A percentile compares a stretch with the other conserved stretches of the same genome.
These are phyloP conservation scores for Citrus maxima DNA, from an alignment of 345 rosid genomes.

Conservation along the genomic window DNA sequence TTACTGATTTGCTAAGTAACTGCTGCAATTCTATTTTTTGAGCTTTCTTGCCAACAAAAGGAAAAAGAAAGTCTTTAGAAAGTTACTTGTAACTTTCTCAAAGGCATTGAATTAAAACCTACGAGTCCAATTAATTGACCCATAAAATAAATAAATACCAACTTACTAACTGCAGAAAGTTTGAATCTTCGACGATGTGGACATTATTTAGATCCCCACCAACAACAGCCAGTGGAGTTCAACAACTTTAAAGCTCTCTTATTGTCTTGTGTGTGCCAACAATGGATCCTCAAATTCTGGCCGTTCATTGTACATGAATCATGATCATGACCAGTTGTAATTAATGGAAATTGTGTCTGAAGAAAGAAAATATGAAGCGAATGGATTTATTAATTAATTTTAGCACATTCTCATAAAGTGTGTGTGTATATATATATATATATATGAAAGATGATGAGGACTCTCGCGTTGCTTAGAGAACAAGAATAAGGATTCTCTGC, in stretches of 20 bases:
- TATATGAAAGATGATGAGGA: too few relatives aligned
- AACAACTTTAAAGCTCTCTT: background rate
- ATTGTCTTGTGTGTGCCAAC: background rate
- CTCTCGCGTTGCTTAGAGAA: too few relatives aligned
- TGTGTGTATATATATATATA: too few relatives aligned
- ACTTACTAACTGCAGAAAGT: constrained; percentile 19
- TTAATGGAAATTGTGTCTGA: background rate
- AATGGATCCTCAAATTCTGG: constrained; percentile 9
- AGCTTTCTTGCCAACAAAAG: background rate
- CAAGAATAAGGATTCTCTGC: too few relatives aligned
- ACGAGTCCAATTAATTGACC: constrained; percentile 3
- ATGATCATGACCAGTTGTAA: background rate
- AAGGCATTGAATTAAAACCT: background rate
- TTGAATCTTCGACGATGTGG: constrained; percentile 13
- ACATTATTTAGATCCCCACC: constrained; percentile 10
- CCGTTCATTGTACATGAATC: constrained; percentile 10
- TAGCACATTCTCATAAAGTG: too few relatives aligned
- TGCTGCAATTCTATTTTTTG: background rate
- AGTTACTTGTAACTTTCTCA: constrained; percentile 4
- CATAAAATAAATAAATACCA: background rate
- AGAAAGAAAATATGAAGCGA: background rate
- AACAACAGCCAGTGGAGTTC: constrained; percentile 8
- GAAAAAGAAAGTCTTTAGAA: background rate
- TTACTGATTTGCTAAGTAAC: constrained; percentile 23
- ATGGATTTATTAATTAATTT: too few relatives aligned